Evolutionary conservation across 2,329 filamentous ascomycete genomes (phyloP).

Genomic region (Claviceps cyperi): DNA sequence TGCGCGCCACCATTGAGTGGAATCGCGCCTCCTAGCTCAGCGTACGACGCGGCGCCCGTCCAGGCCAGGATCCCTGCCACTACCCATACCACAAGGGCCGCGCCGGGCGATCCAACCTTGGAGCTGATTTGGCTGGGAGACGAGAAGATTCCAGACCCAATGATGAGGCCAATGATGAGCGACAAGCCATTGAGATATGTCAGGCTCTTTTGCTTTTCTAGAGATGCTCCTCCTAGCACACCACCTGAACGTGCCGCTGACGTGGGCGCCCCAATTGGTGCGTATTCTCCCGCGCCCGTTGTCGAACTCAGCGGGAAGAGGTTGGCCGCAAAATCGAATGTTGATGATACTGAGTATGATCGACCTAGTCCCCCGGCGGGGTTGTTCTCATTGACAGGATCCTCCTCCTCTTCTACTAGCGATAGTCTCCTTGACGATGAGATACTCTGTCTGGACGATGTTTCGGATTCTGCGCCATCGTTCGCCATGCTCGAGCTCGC

Average conservation of each 20-base stretch:
- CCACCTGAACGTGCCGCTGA: conserved; percentile 31
- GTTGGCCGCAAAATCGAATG: conserved; percentile 89
- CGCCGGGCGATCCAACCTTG: conserved; percentile 82
- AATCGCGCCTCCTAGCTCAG: conserved; percentile 88
- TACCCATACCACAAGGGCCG: conserved; percentile 79
- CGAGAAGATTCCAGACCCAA: conserved; percentile 92
- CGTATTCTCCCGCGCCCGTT: conserved; percentile 56
- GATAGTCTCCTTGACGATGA: conserved; percentile 88
- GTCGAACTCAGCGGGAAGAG: conserved; percentile 86
- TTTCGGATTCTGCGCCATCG: conserved; percentile 44
- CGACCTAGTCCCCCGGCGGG: conserved; percentile 36
- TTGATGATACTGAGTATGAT: conserved; percentile 80
- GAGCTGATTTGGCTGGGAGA: conserved; percentile 85
- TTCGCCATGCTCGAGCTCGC: conserved; percentile 56
- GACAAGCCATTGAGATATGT: conserved; percentile 90
- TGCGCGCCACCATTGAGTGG: conserved; percentile 90
- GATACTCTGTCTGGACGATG: conserved; percentile 69
- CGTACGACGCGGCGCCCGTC: conserved; percentile 91
- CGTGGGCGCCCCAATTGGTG: conserved; percentile 67
- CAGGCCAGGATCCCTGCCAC: conserved; percentile 87
- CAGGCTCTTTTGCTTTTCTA: conserved; percentile 91
- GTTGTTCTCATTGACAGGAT: conserved; percentile 51
- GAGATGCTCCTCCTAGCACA: conserved; percentile 55
- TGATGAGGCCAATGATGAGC: conserved; percentile 82
- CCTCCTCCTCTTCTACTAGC: conserved; percentile 66